Evolutionary conservation across 2,329 filamentous ascomycete species (phyloP), one percentile per base, ranked within the genome.

Genomic region (Ceratocystis albifundus): DNA sequence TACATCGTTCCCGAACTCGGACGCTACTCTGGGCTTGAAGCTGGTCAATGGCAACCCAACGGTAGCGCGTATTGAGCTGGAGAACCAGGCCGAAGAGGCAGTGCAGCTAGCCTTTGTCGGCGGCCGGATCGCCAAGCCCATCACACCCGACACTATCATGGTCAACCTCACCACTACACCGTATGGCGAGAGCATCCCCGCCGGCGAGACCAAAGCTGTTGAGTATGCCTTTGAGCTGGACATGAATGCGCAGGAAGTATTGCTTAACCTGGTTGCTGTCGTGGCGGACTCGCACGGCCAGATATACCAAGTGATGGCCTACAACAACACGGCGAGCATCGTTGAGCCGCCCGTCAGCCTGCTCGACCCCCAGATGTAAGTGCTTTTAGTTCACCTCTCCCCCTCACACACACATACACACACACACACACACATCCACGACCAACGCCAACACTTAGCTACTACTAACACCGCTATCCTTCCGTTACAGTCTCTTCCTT

Each of bases 311-410:
- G 75, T 96, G 64, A 80, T 84, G 69, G 88, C 88, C 67, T 92
- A 88, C 80, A 90, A 93, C 75, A 87, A 88, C 74, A 87, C 87
- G 62, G 90, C 95, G 70, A 86, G 84, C 75, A 84, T 99, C 70
- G 92, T 97, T 63, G 93, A 97, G 77, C 86, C 91, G 1, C 90
- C 93, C 66, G 90, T 88, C 69, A 95, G 88, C 82, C 85, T 96
- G 77, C 88, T 96, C 70, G 93, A 97, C 75, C 93, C 92, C 69
- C 92, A 96, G 78, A 92, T 96, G 93, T 97, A 81, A 77, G 87
- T 5, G 32, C 2, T 7, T n/a, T 15, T 22, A 4, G n/a, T 50
- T n/a, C n/a, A n/a, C 46, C n/a, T 20, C 7, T 7, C 70, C 82
- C 87, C 12, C 53, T 66, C 36, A 41, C 36, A 3, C n/a, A n/a